A percentile compares a stretch with the other conserved stretches of the same genome.
Evolutionary conservation across 306 rosid species (phyloP).

Genomic region (Leucaena leucocephala): DNA sequence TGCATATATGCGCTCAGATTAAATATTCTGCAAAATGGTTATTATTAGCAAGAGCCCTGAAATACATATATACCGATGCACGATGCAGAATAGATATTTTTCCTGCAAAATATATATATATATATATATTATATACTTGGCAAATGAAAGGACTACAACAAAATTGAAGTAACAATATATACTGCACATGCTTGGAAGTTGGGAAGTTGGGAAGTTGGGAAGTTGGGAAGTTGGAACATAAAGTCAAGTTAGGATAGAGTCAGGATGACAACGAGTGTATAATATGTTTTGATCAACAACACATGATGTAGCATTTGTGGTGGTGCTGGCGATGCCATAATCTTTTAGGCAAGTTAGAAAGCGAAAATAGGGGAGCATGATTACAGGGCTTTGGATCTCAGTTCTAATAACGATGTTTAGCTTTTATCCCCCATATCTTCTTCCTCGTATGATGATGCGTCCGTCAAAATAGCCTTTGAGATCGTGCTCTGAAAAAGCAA

Average conservation of each 20-base stretch:
- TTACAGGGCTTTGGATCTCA: constrained; percentile 35
- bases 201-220: too few species aligned
- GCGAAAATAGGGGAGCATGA: constrained; percentile 1
- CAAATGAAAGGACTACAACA: too few species aligned
- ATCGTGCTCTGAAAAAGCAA: constrained; percentile 6
- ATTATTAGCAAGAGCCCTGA: too few species aligned
- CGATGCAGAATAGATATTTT: too few species aligned
- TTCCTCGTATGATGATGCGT: constrained; percentile 14
- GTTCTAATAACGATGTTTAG: constrained; percentile 28
- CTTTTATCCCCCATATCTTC: constrained; percentile 35
- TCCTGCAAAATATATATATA: too few species aligned
- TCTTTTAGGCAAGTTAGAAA: neutral
- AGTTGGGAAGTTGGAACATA: too few species aligned
- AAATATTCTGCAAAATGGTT: too few species aligned
- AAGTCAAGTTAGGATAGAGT: neutral
- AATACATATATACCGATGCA: too few species aligned
- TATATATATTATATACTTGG: too few species aligned
- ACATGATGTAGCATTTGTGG: neutral
- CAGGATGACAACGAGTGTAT: constrained; percentile 8
- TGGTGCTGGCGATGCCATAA: neutral
- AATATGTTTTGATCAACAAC: neutral
- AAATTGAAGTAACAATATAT: too few species aligned
- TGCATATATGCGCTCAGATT: neutral
- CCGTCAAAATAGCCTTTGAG: neutral
- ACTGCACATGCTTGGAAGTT: too few species aligned